Percentiles rank a stretch among this genome's conserved stretches.
Evolutionary conservation across 164 flowering plant genomes (phyloP).

Genomic region (Liquidambar formosana): DNA sequence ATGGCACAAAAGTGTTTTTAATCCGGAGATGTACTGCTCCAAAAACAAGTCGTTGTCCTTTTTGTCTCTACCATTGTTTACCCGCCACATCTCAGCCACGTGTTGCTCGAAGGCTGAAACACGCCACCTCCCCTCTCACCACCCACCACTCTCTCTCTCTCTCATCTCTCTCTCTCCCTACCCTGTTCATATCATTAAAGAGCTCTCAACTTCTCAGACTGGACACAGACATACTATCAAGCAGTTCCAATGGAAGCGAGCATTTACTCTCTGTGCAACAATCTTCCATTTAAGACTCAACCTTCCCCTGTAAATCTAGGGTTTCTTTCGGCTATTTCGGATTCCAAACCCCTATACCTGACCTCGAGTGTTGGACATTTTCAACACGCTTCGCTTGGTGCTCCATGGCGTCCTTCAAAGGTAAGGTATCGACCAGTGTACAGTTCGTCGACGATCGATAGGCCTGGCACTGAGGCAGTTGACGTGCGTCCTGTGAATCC

Average conservation of each 20-base stretch:
- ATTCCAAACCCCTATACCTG: neutral
- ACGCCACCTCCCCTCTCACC: no score
- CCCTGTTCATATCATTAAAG: no score
- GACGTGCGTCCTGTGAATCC: conserved; percentile 41
- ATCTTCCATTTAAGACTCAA: neutral
- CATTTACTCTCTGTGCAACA: neutral
- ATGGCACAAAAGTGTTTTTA: no score
- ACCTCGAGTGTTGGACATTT: neutral
- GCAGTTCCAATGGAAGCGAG: conserved; percentile 7
- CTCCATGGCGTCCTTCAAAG: neutral
- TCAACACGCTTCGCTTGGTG: neutral
- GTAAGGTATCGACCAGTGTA: neutral
- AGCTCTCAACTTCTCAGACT: neutral
- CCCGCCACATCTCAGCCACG: no score
- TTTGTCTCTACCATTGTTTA: no score
- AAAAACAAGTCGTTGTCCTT: no score
- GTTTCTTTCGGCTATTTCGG: neutral
- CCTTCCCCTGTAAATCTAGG: conserved; percentile 12
- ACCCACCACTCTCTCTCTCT: no score
- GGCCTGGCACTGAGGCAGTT: neutral
- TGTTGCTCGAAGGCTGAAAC: no score
- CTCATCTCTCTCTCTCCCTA: no score
- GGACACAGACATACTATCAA: neutral
- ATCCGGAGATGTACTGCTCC: no score
- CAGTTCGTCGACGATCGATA: neutral